phyloP scores from a whole-genome alignment of 345 rosid genomes.

The Populus davidiana region DNA sequence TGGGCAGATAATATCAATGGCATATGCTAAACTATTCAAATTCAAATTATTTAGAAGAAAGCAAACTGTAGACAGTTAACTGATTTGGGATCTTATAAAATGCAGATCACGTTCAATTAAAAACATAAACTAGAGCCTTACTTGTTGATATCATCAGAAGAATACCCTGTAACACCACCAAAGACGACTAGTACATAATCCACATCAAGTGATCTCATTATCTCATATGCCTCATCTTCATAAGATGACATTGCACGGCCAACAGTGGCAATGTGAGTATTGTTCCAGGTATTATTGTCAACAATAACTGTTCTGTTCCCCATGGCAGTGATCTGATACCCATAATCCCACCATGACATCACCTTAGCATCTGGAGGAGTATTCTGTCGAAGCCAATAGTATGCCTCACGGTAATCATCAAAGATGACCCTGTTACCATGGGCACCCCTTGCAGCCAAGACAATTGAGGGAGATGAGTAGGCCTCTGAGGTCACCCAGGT shows the following conservation, averaged over 20 bases:
- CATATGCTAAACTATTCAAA: not conserved
- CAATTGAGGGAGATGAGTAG: slow-evolving; percentile 97
- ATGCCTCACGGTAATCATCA: slow-evolving; percentile 99
- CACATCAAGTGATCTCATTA: slow-evolving; percentile 95
- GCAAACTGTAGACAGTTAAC: not conserved
- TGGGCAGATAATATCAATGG: not conserved
- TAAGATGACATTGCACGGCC: slow-evolving; percentile 99
- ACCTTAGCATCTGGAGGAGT: slow-evolving; percentile 95
- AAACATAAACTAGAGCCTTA: slow-evolving; percentile 34
- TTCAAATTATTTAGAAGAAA: not conserved
- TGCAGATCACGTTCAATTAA: not conserved
- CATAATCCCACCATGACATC: slow-evolving; percentile 99
- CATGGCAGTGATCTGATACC: slow-evolving; percentile 99
- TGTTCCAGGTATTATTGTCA: slow-evolving; percentile 98
- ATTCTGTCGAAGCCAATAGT: slow-evolving; percentile 97
- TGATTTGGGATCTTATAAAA: not conserved
- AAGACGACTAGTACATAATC: slow-evolving; percentile 92
- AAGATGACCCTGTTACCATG: slow-evolving; percentile 90
- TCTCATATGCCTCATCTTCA: slow-evolving; percentile 93
- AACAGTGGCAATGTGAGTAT: slow-evolving; percentile 99
- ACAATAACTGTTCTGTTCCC: slow-evolving; percentile 99
- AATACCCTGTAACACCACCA: slow-evolving; percentile 98
- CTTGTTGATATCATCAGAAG: slow-evolving; percentile 99
- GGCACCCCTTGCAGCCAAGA: slow-evolving; percentile 98
- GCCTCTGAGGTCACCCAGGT: slow-evolving; percentile 99